phyloP scores from a whole-genome alignment of 176 grass and related monocot genomes.

The Juncus inflexus region DNA sequence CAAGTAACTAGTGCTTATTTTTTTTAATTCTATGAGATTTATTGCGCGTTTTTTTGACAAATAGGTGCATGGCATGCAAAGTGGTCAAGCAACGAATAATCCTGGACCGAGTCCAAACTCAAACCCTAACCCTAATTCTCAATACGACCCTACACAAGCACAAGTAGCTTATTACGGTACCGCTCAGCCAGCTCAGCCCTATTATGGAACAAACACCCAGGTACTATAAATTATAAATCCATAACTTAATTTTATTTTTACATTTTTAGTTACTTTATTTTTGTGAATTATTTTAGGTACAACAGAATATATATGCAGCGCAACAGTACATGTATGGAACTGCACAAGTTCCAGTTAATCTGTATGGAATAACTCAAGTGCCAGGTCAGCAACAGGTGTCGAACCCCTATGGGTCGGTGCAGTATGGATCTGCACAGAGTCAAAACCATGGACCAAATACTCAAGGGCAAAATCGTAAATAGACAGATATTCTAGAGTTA shows the following conservation, averaged over 20 bases:
- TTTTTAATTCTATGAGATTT: not conserved
- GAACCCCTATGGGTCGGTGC: conserved; percentile 44
- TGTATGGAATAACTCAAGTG: conserved; percentile 48
- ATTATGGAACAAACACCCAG: conserved; percentile 48
- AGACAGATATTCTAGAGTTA: conserved; percentile 17
- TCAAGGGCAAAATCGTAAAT: conserved; percentile 41
- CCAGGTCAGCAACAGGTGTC: conserved; percentile 34
- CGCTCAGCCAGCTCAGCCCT: conserved; percentile 40
- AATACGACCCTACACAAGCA: conserved; percentile 47
- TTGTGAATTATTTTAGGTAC: conserved; percentile 17
- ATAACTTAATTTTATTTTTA: not conserved
- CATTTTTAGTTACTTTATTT: conserved; percentile 1
- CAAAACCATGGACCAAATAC: conserved; percentile 32
- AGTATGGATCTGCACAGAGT: conserved; percentile 52
- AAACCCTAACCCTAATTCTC: conserved; percentile 32
- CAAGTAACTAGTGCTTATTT: not conserved
- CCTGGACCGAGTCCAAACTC: conserved; percentile 16
- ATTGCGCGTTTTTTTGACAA: conserved; percentile 6
- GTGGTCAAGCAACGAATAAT: conserved; percentile 17
- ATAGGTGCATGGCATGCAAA: conserved; percentile 25
- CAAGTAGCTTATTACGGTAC: conserved; percentile 31
- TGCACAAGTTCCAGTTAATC: conserved; percentile 42
- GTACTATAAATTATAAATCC: not conserved
- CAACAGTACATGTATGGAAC: conserved; percentile 37
- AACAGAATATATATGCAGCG: conserved; percentile 17